These are phyloP conservation scores for Cunninghamia lanceolata DNA, from an alignment of 75 land plant species.

Conservation along the genomic window DNA sequence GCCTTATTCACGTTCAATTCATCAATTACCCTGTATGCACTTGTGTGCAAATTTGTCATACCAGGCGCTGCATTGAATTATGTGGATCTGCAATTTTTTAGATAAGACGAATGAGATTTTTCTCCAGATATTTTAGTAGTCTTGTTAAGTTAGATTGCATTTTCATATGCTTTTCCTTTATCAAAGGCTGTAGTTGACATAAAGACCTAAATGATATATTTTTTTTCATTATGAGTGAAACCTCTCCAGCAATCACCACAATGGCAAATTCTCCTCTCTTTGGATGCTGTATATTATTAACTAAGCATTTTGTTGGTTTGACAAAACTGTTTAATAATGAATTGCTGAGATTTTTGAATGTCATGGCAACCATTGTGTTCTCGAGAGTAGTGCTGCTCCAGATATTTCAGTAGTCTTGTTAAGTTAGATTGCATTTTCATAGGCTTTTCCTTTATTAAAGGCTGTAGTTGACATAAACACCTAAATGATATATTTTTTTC, in stretches of 20 bases:
- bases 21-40: neutral
- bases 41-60: neutral
- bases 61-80: neutral
- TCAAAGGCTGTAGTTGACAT: too few relatives aligned
- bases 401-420: neutral
- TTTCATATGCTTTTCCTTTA: neutral
- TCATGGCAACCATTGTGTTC: neutral
- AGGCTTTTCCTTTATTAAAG: too few relatives aligned
- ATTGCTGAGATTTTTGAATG: neutral
- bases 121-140: neutral
- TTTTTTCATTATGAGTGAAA: too few relatives aligned
- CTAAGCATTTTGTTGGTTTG: neutral
- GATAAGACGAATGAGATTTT: neutral
- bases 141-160: neutral
- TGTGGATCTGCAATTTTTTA: neutral
- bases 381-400: neutral
- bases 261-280: neutral
- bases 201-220: too few relatives aligned
- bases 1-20: neutral
- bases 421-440: neutral
- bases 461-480: too few relatives aligned
- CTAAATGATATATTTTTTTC: too few relatives aligned
- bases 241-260: too few relatives aligned
- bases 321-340: neutral
- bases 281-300: neutral